phyloP scores from a whole-genome alignment of 768 basidiomycete species.

The Suillus bovinus region DNA sequence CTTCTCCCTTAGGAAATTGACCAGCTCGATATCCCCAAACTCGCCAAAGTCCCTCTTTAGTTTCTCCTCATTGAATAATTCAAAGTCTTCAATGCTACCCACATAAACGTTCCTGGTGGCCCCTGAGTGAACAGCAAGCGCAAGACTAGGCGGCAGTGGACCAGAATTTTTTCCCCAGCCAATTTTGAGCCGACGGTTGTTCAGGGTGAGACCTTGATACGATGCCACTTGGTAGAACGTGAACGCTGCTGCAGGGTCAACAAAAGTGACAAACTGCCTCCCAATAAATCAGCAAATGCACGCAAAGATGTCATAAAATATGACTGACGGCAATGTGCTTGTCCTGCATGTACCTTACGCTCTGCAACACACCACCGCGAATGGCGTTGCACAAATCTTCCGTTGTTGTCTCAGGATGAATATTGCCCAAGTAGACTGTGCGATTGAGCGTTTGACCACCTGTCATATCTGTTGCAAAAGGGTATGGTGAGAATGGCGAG shows the following conservation, averaged over 20 bases:
- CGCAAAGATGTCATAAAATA: slow-evolving; percentile 3
- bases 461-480: slow-evolving; percentile 47
- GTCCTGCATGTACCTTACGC: slow-evolving; percentile 93
- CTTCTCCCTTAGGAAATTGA: slow-evolving; percentile 96
- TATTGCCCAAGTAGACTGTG: slow-evolving; percentile 94
- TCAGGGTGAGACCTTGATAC: slow-evolving; percentile 86
- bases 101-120: slow-evolving; percentile 97
- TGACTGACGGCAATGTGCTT: slow-evolving; percentile 90
- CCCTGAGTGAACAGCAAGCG: slow-evolving; percentile 87
- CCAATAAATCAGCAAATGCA: slow-evolving; percentile 9
- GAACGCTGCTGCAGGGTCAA: slow-evolving; percentile 90
- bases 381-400: slow-evolving; percentile 97
- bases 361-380: slow-evolving; percentile 94
- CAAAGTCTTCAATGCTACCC: slow-evolving; percentile 95
- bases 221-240: slow-evolving; percentile 94
- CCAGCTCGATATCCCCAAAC: slow-evolving; percentile 95
- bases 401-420: slow-evolving; percentile 92
- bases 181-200: slow-evolving; percentile 92
- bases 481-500: slow-evolving; percentile 48
- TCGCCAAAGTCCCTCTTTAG: slow-evolving; percentile 93
- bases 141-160: slow-evolving; percentile 78
- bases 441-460: slow-evolving; percentile 71
- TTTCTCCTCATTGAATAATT: slow-evolving; percentile 85
- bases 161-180: slow-evolving; percentile 99
- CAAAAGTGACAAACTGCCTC: slow-evolving; percentile 88